Evolutionary conservation across 2,329 filamentous ascomycete species (phyloP), one percentile per base, ranked within the genome.

Genomic region (Stachybotrys chartarum): DNA sequence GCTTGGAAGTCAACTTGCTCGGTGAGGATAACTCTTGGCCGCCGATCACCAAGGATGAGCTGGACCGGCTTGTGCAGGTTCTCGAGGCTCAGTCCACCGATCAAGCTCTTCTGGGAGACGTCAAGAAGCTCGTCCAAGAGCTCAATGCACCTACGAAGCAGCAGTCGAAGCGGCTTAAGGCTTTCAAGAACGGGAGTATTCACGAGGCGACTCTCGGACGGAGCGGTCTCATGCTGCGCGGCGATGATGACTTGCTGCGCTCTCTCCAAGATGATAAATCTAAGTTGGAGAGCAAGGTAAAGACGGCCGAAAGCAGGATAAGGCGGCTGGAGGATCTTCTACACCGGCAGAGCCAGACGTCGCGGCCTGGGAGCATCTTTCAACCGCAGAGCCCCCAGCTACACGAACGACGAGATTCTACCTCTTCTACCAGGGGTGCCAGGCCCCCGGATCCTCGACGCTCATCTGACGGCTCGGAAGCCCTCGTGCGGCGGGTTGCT

Each of bases 171-270:
- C 84, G 91, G 56, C 83, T 94, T 7, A 96, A 93, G 69, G 91
- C 91, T 6, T 97, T 99, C 77, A 97, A 97, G 68, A 94, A 95
- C 66, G 94, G 94, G 16, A 97, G 94, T 66, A 82, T 97, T 44
- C 91, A 97, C 64, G 94, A 97, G 68, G 87, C 87, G n/a, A 84
- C 84, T 3, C 81, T 97, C 58, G 91, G 91, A n/a, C 85, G 88
- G 64, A 95, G 90, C 60, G 93, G 91, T 1, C 80, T 97, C 10
- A 74, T 96, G 64, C 82, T 96, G 14, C 85, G 90, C 45, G 91
- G 90, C n/a, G 88, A 94, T 58, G 91, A 96, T 64, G 92, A 97
- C 59, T 77, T 92, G 58, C 80, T 88, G 39, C 81, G 79, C 66
- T 88, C 77, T 60, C 71, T 97, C n/a, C 89, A 89, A 67, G 89